phyloP scores from a whole-genome alignment of 495 filamentous ascomycete genomes.

The Diplogelasinospora grovesii region DNA sequence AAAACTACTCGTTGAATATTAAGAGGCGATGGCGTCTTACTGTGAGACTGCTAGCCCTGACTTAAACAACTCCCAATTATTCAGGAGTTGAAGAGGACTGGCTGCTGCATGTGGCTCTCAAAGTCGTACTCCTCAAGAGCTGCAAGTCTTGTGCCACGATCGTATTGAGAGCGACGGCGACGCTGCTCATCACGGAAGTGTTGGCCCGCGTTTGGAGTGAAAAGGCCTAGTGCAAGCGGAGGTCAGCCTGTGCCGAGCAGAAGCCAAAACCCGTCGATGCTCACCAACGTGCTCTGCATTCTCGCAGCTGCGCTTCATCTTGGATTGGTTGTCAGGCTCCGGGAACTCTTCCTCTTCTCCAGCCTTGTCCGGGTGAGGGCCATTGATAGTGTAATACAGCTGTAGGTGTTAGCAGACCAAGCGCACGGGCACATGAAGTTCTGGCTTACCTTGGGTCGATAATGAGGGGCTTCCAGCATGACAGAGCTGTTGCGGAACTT shows the following conservation, averaged over 20 bases:
- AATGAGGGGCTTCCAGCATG: conserved; percentile 75
- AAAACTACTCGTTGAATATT: too few species aligned
- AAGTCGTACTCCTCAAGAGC: conserved; percentile 55
- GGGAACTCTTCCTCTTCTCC: conserved; percentile 67
- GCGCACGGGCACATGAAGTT: not conserved
- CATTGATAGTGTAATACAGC: conserved; percentile 46
- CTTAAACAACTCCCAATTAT: too few species aligned
- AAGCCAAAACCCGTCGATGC: conserved; percentile 20
- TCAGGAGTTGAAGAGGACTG: conserved; percentile 20
- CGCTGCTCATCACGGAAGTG: conserved; percentile 70
- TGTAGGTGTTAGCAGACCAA: conserved; percentile 21
- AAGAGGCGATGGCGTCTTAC: too few species aligned
- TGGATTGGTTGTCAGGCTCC: conserved; percentile 70
- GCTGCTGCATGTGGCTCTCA: conserved; percentile 29
- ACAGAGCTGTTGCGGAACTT: conserved; percentile 96
- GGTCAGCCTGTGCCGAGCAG: conserved; percentile 1
- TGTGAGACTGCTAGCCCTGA: too few species aligned
- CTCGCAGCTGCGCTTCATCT: conserved; percentile 76
- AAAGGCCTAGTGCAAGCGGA: conserved; percentile 47
- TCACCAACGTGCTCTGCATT: conserved; percentile 80
- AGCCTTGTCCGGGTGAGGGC: conserved; percentile 33
- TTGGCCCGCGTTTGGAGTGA: conserved; percentile 65
- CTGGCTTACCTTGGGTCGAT: conserved; percentile 69
- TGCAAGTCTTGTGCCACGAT: conserved; percentile 60
- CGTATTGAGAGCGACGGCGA: conserved; percentile 68